Base-by-base conservation (phyloP, 2,329 filamentous ascomycete species). In the Helminthosporium solani region DNA sequence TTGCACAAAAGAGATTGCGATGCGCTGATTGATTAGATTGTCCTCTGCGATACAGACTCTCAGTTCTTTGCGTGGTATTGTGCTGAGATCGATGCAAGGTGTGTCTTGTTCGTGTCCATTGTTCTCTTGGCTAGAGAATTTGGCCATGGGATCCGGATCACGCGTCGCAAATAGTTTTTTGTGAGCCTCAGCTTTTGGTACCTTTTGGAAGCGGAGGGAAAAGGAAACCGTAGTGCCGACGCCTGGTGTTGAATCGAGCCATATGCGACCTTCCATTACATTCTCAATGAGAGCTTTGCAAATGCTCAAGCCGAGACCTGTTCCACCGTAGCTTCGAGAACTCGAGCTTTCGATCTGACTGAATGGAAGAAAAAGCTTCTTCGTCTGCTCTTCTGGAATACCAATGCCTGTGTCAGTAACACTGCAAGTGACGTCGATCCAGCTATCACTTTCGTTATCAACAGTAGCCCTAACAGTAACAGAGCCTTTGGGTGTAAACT, bases 1-100 rank as follows among this genome's bases (percentile, higher is more conserved):
- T 57, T 86, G 84, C 45, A 95, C 87, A 57, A 95, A 96, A 57
- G 90, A 89, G 40, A 96, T 89, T 1, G 91, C 91, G 57, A 96
- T 96, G 68, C 88, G 90, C 64, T 95, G 88, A 60, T 96, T 96
- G 74, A 96, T 95, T 2, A 86, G 82, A 57, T 96, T 96, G 73
- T 97, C 92, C 64, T 97, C 92, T 0, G 92, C 92, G 47, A 97
- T 92, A 69, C 90, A 96, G 23, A 97, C 85, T 25, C 89, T 85
- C 23, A 97, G 77, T 45, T 95, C 78, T 35, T 90, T 83, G 46
- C 88, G 84, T 7, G 87, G 83, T 6, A 96, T 80, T 46, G 79
- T 78, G 15, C 85, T 85, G 3, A 96, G 78, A 45, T 69, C 66
- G 35, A 70, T 69, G 42, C 61, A 67, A 19, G 33, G 41, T 11